Evolutionary conservation across 2,329 filamentous ascomycete species (phyloP), one percentile per base, ranked within the genome.

Genomic region (Ophiosphaerella narmari): DNA sequence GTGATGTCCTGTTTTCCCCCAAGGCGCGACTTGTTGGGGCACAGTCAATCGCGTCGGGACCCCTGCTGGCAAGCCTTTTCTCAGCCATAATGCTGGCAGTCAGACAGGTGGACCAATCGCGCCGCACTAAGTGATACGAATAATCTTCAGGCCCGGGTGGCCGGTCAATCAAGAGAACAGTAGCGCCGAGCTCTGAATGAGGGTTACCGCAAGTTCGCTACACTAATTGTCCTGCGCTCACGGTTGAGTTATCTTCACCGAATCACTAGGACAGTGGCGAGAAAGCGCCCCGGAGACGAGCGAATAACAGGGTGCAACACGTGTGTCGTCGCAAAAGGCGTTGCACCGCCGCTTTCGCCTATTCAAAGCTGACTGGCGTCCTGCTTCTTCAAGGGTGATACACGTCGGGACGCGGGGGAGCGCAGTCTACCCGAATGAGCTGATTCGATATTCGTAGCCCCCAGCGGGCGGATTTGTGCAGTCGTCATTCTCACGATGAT

Each of bases 61-160:
- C 54, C 52, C 55, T 55, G 54, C 54, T 54, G 52, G 46, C 50
- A 48, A 54, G 57, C 51, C 24, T 55, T 53, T 54, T 53, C 36
- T 53, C 59, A 64, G 62, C 63, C 62, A 65, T 64, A 51, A 54
- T 48, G 54, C 57, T 52, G 48, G 50, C 38, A 55, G 59, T 63
- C 56, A 62, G 61, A 65, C 59, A 52, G 45, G 35, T 49, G 55
- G 48, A 42, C 63, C 67, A 66, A 71, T 67, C 53, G 51, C 43
- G 55, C 43, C 34, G 35, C 33, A 43, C 18, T 32, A 13, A 50
- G 47, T 42, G 52, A 58, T 51, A 55, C 52, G 49, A 49, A 50
- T 51, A 54, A 50, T 54, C 45, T 50, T 44, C 51, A 56, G 58
- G 54, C 54, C 50, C 52, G 56, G 48, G 23, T 48, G 39, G 46